These are phyloP conservation scores for Fusarium aywerte DNA, from an alignment of 2,329 filamentous ascomycete species.

Conservation along the genomic window DNA sequence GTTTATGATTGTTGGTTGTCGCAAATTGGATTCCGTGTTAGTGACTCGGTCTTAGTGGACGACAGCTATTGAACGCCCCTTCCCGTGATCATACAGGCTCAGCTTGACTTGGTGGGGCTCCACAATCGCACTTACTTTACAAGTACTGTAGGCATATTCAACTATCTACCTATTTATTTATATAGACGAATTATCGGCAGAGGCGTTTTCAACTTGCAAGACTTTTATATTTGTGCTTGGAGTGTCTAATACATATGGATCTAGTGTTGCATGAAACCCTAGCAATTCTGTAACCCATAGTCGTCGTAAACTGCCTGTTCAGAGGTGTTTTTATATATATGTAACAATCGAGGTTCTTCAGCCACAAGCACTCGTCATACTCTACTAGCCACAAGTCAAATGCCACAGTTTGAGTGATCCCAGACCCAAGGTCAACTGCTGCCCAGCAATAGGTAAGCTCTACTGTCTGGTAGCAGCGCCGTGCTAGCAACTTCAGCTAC, in stretches of 20 bases:
- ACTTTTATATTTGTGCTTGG: background rate
- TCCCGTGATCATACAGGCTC: constrained; percentile 32
- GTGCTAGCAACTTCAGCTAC: constrained; percentile 30
- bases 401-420: constrained; percentile 24
- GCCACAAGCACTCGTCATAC: constrained; percentile 35
- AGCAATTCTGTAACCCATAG: no score
- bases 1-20: constrained; percentile 18
- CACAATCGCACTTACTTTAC: background rate
- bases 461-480: constrained; percentile 3
- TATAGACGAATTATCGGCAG: background rate
- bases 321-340: background rate
- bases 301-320: no score
- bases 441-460: constrained; percentile 34
- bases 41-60: constrained; percentile 35
- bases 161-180: no score
- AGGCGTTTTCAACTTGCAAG: background rate
- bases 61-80: constrained; percentile 20
- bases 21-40: constrained; percentile 35
- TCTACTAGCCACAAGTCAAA: constrained; percentile 7
- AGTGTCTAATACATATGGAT: no score
- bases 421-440: constrained; percentile 27
- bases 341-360: constrained; percentile 1
- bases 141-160: no score
- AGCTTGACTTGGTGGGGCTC: background rate
- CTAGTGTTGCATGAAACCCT: no score